These are phyloP conservation scores for Pseudoscleropodium purum DNA, from an alignment of 225 moss, liverwort and hornwort genomes.

Conservation along the genomic window DNA sequence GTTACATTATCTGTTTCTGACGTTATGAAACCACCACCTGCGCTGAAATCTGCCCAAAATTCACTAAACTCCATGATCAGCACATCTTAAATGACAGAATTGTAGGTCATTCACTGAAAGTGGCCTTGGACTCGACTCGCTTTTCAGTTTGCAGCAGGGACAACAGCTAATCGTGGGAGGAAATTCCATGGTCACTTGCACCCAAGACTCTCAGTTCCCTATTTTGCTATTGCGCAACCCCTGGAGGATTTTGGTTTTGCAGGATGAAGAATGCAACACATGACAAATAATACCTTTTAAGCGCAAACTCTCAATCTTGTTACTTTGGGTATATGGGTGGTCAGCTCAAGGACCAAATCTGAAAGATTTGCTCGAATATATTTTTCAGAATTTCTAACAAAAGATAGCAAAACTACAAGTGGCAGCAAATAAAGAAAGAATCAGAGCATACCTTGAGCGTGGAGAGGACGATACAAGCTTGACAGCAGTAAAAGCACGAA, in stretches of 20 bases:
- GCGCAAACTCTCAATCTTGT: background rate
- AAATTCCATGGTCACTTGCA: background rate
- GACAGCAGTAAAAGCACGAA: constrained; percentile 15
- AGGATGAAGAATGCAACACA: background rate
- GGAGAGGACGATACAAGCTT: constrained; percentile 8
- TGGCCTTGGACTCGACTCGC: background rate
- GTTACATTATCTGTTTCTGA: constrained; percentile 10
- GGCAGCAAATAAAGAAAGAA: background rate
- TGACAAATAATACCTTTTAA: background rate
- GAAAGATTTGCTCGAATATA: background rate
- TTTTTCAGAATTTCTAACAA: background rate
- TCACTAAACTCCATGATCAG: background rate
- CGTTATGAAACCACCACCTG: background rate
- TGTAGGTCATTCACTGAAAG: background rate
- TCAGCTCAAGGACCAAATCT: background rate
- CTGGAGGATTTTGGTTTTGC: background rate
- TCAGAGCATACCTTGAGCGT: constrained; percentile 3
- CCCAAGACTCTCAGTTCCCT: background rate
- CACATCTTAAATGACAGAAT: background rate
- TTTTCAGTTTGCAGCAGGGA: background rate
- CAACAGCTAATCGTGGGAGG: background rate
- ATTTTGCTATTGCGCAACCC: background rate
- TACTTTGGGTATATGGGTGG: too few species aligned
- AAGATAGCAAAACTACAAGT: background rate
- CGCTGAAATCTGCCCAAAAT: constrained; percentile 8